Evolutionary conservation across 352 stramenopile species (phyloP).

Genomic region (Globisporangium canariense): DNA sequence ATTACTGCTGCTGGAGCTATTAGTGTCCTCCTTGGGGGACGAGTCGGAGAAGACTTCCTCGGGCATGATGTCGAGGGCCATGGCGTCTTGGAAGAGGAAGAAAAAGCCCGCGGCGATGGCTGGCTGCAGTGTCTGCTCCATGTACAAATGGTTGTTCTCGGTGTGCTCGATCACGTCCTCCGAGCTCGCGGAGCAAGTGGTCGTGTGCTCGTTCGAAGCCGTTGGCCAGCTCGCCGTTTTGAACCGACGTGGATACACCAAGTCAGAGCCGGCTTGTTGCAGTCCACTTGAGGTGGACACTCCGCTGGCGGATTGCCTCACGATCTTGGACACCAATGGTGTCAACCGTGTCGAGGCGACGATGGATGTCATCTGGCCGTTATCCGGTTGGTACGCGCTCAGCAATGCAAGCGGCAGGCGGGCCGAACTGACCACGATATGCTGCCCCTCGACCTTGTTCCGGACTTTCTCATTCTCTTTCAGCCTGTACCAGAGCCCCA

Average conservation of each 20-base stretch:
- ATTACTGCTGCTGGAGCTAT: neutral
- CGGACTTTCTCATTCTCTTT: neutral
- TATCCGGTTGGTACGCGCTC: neutral
- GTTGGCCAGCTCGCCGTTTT: neutral
- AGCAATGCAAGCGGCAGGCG: conserved; percentile 2
- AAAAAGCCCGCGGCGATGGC: conserved; percentile 28
- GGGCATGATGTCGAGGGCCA: conserved; percentile 3
- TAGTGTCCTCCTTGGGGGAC: neutral
- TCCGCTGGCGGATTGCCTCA: neutral
- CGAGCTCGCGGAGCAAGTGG: neutral
- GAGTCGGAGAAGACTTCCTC: too few relatives aligned
- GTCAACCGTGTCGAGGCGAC: conserved; percentile 1
- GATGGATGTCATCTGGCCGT: neutral
- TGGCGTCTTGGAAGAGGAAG: conserved; percentile 35
- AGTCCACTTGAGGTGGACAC: neutral
- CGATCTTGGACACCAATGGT: conserved; percentile 3
- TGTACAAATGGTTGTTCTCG: conserved; percentile 35
- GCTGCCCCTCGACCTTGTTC: neutral
- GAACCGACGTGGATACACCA: neutral
- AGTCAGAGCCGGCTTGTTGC: neutral
- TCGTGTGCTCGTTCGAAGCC: neutral
- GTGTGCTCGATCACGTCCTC: conserved; percentile 11
- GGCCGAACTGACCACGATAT: neutral
- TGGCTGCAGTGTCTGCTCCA: conserved; percentile 31
- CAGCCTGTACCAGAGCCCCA: neutral